phyloP scores from a whole-genome alignment of 352 stramenopile genomes.

The Phytophthora tentaculata region DNA sequence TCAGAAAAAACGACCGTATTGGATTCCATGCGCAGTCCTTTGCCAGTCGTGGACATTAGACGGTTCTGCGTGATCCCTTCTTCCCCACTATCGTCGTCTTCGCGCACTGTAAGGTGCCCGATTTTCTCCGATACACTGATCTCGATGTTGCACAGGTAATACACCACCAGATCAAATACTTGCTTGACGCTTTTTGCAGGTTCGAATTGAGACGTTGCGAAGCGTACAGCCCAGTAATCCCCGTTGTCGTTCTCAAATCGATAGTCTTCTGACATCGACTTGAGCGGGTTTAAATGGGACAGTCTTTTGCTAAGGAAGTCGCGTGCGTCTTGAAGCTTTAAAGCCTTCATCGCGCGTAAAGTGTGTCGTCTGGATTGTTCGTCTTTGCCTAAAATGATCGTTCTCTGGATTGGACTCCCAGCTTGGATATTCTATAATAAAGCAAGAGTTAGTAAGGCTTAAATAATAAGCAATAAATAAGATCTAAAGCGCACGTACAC shows the following conservation, averaged over 20 bases:
- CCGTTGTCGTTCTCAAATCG: slow-evolving; percentile 35
- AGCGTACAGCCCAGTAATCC: slow-evolving; percentile 37
- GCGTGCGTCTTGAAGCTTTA: slow-evolving; percentile 31
- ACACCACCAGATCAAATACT: slow-evolving; percentile 43
- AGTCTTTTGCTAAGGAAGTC: slow-evolving; percentile 27
- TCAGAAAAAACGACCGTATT: slow-evolving; percentile 42
- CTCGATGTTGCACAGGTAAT: slow-evolving; percentile 46
- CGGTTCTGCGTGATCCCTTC: slow-evolving; percentile 39
- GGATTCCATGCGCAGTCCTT: slow-evolving; percentile 41
- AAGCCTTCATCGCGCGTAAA: slow-evolving; percentile 22
- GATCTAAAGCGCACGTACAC: too few relatives aligned
- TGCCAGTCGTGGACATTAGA: slow-evolving; percentile 31
- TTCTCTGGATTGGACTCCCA: slow-evolving; percentile 38
- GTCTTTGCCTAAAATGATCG: slow-evolving; percentile 28
- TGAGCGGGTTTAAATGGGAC: slow-evolving; percentile 26
- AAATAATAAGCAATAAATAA: too few relatives aligned
- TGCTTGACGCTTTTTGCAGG: slow-evolving; percentile 32
- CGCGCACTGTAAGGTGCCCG: slow-evolving; percentile 43
- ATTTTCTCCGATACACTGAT: slow-evolving; percentile 48
- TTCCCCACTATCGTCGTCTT: slow-evolving; percentile 38
- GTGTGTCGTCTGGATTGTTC: slow-evolving; percentile 16
- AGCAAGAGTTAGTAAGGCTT: neutral
- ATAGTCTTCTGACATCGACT: slow-evolving; percentile 40
- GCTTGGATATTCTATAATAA: slow-evolving; percentile 35
- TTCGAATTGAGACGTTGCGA: slow-evolving; percentile 38